Conservation (phyloP, 768 basidiomycete species). For the Dendrothele bispora region DNA sequence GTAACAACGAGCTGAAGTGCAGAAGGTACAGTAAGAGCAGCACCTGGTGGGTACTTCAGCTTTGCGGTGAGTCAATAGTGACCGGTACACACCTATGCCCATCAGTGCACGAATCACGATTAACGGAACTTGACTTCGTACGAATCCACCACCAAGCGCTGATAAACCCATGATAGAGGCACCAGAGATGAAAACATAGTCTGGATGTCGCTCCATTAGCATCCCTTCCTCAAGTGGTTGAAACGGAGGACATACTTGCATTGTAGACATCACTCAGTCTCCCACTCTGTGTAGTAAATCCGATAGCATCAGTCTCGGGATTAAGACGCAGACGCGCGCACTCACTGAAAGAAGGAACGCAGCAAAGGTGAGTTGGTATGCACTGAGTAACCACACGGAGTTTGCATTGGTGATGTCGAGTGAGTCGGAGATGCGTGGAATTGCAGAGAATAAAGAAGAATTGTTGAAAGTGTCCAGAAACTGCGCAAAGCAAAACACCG, state of each 20-base stretch:
- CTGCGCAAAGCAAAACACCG: slow-evolving; percentile 38
- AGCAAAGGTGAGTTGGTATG: slow-evolving; percentile 42
- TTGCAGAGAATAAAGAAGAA: slow-evolving; percentile 37
- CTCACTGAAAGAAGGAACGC: slow-evolving; percentile 38
- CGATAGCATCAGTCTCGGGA: not conserved
- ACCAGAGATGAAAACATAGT: slow-evolving; percentile 42
- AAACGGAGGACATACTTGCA: slow-evolving; percentile 30
- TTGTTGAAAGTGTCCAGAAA: slow-evolving; percentile 46
- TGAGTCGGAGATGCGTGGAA: slow-evolving; percentile 30
- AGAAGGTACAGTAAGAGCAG: slow-evolving; percentile 43
- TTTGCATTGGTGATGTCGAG: slow-evolving; percentile 21
- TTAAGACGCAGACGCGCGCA: not conserved
- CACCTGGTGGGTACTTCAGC: slow-evolving; percentile 22
- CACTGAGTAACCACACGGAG: slow-evolving; percentile 41
- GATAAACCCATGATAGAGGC: slow-evolving; percentile 39
- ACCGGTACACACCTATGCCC: slow-evolving; percentile 39
- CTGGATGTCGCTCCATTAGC: slow-evolving; percentile 16
- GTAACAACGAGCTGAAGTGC: slow-evolving; percentile 43
- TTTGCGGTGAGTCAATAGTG: not conserved
- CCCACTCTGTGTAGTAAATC: slow-evolving; percentile 30
- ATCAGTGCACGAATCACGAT: slow-evolving; percentile 51
- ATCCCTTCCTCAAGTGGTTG: not conserved
- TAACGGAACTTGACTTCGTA: slow-evolving; percentile 42
- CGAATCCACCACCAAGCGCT: slow-evolving; percentile 47
- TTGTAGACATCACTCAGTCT: slow-evolving; percentile 38